Base-by-base conservation (phyloP, 139 green algal genomes). In the Chlorella sp. region DNA sequence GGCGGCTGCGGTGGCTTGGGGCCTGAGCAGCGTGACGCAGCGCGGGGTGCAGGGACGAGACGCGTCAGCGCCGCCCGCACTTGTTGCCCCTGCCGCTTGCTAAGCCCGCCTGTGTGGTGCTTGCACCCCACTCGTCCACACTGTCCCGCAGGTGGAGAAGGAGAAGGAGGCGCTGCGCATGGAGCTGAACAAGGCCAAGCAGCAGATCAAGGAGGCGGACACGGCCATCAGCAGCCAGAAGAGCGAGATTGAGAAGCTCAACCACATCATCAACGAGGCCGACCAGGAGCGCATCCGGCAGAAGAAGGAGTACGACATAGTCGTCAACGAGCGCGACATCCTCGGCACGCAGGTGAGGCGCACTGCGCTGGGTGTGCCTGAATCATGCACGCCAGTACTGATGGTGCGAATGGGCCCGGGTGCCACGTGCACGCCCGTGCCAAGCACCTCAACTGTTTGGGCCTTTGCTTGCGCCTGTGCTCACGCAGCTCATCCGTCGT, bases 271-370 rank as follows among this genome's bases (percentile, higher is more conserved):
- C 63, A 91, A 89, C 42, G 91, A 95, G 78, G 78, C 73, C 31
- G 79, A 86, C 65, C 82, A 92, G 82, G 90, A 93, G 81, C 81
- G 90, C 34, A 70, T 89, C 35, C 77, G 89, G 26, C 88, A 95
- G 78, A 91, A 90, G 81, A 95, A 95, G 79, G 92, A 97, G 78
- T 89, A 93, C 68, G 92, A 97, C 67, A 80, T 90, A 26, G 90
- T 96, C 72, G 85, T 92, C 35, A 90, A 92, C 42, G 93, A 97
- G 80, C 82, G 93, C 14, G 93, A 97, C 73, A 91, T 95, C 63
- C 81, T 97, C 49, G 89, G 89, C 27, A 93, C 83, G 29, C 88
- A 92, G 81, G 42, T 76, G 71, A n/a, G n/a, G n/a, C n/a, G n/a
- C n/a, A n/a, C n/a, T n/a, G n/a, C n/a, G n/a, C n/a, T n/a, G n/a